Base-by-base conservation (phyloP, 108 stramenopile species). In the Fragilariopsis cylindrus region DNA sequence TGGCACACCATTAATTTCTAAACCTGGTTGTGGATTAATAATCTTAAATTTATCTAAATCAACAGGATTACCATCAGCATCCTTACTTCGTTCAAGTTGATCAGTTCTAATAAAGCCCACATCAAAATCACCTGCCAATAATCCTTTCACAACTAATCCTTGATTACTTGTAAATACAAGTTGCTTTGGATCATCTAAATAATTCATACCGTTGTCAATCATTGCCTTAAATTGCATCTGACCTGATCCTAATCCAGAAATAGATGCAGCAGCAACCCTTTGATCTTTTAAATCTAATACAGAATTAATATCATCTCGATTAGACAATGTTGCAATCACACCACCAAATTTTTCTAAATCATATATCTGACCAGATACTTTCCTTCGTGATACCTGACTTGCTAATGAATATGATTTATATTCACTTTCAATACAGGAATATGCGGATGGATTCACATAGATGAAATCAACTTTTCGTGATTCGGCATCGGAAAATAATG, bases 91-190 rank as follows among this genome's bases (percentile, higher is more conserved):
- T 43, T 83, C 82, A 30, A 79, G 62, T 50, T 70, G 66, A 53
- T 69, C 75, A 8, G 82, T 79, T 50, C 75, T 74, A 9, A 79
- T 57, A 71, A 83, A 83, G 7, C 82, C 82, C 21, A 76, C 78
- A 47, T 83, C 82, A 48, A 77, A 83, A 5, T 63, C n/a, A 11
- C 78, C 78, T 5, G 39, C 41, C 40, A 83, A 45, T 4, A 83
- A 74, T 40, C 82, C 82, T 5, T 60, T 45, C 5, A 83, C 78
- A 21, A 83, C 60, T n/a, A 76, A 43, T n/a, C 15, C 49, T 50
- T 83, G 82, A 54, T 79, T 70, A 9, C 45, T 48, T 13, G 78
- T 77, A 49, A 83, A 83, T 0, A 83, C 70, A 12, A 83, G 6
- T 53, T 79, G 78, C 39, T 57, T 60, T 0, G 78, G 78, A 53